These are phyloP conservation scores for Penicillium samsonianum DNA, from an alignment of 495 filamentous ascomycete genomes.

Conservation along the genomic window DNA sequence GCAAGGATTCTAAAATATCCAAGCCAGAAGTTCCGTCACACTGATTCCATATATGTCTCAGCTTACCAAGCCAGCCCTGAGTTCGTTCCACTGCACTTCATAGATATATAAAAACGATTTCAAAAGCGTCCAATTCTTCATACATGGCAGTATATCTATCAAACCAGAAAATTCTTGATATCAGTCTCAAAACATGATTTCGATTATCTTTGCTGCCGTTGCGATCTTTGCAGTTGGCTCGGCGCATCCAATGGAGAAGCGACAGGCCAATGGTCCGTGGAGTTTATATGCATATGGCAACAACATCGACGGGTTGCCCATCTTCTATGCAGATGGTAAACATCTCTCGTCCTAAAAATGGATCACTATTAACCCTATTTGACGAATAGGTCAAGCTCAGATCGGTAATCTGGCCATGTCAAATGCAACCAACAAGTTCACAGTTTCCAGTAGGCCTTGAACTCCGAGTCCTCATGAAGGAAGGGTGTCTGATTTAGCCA, in stretches of 20 bases:
- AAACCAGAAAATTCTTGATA: not conserved
- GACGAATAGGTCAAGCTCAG: not conserved
- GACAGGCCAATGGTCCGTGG: conserved; percentile 13
- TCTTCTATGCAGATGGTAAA: conserved; percentile 39
- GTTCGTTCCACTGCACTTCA: not conserved
- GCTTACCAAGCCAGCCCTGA: not conserved
- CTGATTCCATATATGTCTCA: not conserved
- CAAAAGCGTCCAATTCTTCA: not conserved
- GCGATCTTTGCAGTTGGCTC: not conserved
- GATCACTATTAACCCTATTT: not conserved
- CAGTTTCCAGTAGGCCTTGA: conserved; percentile 9
- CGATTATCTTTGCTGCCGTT: not conserved
- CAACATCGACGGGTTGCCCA: conserved; percentile 33
- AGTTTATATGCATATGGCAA: conserved; percentile 36
- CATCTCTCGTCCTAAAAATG: not conserved
- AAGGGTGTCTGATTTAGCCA: not conserved
- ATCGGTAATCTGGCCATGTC: conserved; percentile 8
- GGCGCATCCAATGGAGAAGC: not conserved
- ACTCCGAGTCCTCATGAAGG: not conserved
- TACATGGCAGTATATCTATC: not conserved
- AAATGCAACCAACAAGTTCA: conserved; percentile 13
- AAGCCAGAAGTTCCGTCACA: not conserved
- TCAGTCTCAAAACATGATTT: not conserved
- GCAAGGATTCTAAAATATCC: not conserved
- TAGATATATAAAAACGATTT: not conserved